Conservation (phyloP, 2,329 filamentous ascomycete genomes). For the Fusarium austroafricanum region DNA sequence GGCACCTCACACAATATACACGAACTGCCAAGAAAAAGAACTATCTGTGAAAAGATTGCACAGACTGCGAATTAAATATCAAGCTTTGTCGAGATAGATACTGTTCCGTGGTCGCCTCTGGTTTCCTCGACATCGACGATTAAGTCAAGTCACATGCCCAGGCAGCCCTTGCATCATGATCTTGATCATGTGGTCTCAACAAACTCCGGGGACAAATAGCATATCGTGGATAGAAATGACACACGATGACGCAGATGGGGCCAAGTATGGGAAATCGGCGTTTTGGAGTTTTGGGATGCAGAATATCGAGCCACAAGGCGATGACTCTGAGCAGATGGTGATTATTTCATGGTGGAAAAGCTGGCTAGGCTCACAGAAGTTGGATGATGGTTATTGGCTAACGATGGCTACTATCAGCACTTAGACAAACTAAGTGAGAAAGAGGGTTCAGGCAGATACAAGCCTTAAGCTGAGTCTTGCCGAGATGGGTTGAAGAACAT, state of each 20-base stretch:
- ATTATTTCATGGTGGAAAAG: slow-evolving; percentile 17
- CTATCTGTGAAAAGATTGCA: slow-evolving; percentile 72
- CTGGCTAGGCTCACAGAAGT: slow-evolving; percentile 6
- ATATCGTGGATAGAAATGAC: neutral
- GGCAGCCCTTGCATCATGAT: neutral
- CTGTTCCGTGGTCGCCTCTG: neutral
- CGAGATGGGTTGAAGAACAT: neutral
- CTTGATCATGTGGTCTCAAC: neutral
- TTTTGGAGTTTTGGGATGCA: slow-evolving; percentile 43
- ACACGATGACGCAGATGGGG: slow-evolving; percentile 2
- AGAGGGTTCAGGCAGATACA: slow-evolving; percentile 10
- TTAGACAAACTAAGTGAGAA: slow-evolving; percentile 2
- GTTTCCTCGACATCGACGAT: neutral
- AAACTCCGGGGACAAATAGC: neutral
- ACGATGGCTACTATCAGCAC: slow-evolving; percentile 26
- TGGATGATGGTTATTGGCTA: slow-evolving; percentile 31
- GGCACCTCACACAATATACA: slow-evolving; percentile 96
- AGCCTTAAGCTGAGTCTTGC: neutral
- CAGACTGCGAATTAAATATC: neutral
- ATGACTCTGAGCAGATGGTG: slow-evolving; percentile 11
- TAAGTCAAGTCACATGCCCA: neutral
- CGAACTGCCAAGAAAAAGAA: slow-evolving; percentile 95
- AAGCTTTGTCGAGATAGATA: neutral
- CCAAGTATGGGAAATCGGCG: slow-evolving; percentile 25
- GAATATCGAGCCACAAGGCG: slow-evolving; percentile 16